Evolutionary conservation across 495 filamentous ascomycete genomes (phyloP), one percentile per base, ranked within the genome.

Genomic region (Parathielavia appendiculata): DNA sequence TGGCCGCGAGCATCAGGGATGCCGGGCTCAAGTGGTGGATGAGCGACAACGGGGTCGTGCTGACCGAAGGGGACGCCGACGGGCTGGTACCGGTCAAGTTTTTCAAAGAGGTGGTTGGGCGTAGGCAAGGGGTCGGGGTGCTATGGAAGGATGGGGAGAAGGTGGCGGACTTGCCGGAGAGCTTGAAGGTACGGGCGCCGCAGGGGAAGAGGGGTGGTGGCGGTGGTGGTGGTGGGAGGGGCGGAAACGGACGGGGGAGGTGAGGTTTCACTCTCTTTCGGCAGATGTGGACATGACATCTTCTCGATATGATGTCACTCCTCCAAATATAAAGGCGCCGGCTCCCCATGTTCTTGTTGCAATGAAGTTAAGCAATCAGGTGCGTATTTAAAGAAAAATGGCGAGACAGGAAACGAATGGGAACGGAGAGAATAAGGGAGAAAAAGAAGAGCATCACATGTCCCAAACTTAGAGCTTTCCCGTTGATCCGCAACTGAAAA

Each of bases 11-110:
- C 52, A 64, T 90, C 43, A 73, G 74, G 17, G 82, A 82, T 16
- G 82, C 79, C 0, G 86, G 83, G 56, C 75, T 93, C 3, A 78
- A 78, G 66, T 97, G 93, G 80, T 96, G 88, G 86, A 69, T 82
- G 57, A 91, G 87, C 71, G 89, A 89, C 54, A 98, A 98, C 70
- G 90, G 84, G 2, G 93, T 92, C 32, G 74, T 81, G 56, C 63
- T 81, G 56, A 80, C 78, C 12, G 80, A 81, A 57, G 80, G 80
- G 3, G 67, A 73, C 35, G 71, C 65, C 43, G 66, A 74, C 10
- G 79, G 78, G 11, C 17, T 81, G 8, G 70, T 83, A 57, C 64
- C 69, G 53, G 49, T 66, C 23, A 65, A 59, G 62, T 81, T 71
- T 53, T 79, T 77, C 52, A 73, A 68, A 62, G 74, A 76, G 63